phyloP scores from a whole-genome alignment of 345 rosid genomes.

The Pistacia integerrima region DNA sequence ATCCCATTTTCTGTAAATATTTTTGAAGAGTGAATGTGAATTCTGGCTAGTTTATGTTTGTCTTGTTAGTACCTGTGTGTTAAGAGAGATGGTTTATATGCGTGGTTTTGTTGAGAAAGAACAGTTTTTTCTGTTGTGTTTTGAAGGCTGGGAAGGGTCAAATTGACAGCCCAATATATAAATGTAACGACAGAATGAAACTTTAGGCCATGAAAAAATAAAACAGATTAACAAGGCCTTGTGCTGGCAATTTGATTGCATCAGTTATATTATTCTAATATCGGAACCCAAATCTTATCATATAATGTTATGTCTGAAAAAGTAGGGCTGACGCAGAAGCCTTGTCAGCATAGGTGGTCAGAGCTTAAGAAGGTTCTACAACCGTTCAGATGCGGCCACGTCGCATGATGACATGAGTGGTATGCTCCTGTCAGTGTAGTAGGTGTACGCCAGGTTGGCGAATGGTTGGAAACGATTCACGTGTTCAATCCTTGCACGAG shows the following conservation, averaged over 20 bases:
- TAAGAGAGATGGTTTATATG: neutral
- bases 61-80: neutral
- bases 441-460: too few relatives aligned
- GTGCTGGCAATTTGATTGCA: neutral
- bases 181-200: neutral
- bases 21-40: neutral
- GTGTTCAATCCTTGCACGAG: too few relatives aligned
- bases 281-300: too few relatives aligned
- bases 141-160: conserved; percentile 5
- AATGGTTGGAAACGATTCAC: too few relatives aligned
- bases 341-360: too few relatives aligned
- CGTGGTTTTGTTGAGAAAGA: neutral
- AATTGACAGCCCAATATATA: neutral
- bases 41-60: neutral
- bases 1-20: conserved; percentile 54
- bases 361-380: too few relatives aligned
- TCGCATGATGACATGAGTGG: too few relatives aligned
- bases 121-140: conserved; percentile 12
- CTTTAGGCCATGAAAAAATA: neutral
- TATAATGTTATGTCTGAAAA: too few relatives aligned
- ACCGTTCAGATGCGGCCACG: too few relatives aligned
- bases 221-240: neutral
- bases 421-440: too few relatives aligned
- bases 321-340: too few relatives aligned
- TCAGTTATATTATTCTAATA: neutral